These are phyloP conservation scores for Epichloe sibirici DNA, from an alignment of 2,329 filamentous ascomycete species.

Conservation along the genomic window DNA sequence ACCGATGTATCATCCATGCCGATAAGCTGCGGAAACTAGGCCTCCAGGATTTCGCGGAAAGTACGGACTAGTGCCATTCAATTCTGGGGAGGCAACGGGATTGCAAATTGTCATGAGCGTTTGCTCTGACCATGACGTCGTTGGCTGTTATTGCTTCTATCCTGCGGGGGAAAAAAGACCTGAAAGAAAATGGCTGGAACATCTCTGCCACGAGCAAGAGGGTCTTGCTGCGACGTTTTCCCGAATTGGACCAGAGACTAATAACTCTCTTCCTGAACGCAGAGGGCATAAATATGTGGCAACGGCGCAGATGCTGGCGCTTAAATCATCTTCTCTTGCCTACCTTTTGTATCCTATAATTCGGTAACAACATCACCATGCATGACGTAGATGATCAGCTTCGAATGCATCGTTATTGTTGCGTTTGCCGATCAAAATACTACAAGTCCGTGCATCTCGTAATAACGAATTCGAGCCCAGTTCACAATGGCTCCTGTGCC, in stretches of 20 bases:
- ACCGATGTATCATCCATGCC: slow-evolving; percentile 47
- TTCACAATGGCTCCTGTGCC: slow-evolving; percentile 19
- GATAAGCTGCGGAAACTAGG: slow-evolving; percentile 41
- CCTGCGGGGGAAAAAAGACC: slow-evolving; percentile 44
- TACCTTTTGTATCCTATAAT: background rate
- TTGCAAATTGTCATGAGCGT: slow-evolving; percentile 50
- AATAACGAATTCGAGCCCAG: slow-evolving; percentile 23
- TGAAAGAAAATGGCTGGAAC: slow-evolving; percentile 43
- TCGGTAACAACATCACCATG: background rate
- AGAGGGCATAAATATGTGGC: slow-evolving; percentile 49
- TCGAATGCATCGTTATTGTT: background rate
- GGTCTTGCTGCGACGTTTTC: slow-evolving; percentile 44
- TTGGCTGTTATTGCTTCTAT: slow-evolving; percentile 58
- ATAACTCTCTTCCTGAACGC: slow-evolving; percentile 40
- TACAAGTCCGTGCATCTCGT: slow-evolving; percentile 24
- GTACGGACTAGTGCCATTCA: slow-evolving; percentile 38
- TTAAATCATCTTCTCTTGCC: too few species aligned
- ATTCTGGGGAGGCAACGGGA: slow-evolving; percentile 52
- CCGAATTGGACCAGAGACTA: slow-evolving; percentile 42
- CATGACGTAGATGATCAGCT: background rate
- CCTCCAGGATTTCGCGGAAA: slow-evolving; percentile 41
- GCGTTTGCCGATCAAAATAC: slow-evolving; percentile 14
- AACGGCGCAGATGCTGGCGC: background rate
- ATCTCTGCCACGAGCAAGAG: slow-evolving; percentile 35
- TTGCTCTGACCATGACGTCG: slow-evolving; percentile 46